A percentile compares a stretch with the other conserved stretches of the same genome.
phyloP scores from a whole-genome alignment of 2,329 filamentous ascomycete species.

The Colletotrichum euphorbiae region DNA sequence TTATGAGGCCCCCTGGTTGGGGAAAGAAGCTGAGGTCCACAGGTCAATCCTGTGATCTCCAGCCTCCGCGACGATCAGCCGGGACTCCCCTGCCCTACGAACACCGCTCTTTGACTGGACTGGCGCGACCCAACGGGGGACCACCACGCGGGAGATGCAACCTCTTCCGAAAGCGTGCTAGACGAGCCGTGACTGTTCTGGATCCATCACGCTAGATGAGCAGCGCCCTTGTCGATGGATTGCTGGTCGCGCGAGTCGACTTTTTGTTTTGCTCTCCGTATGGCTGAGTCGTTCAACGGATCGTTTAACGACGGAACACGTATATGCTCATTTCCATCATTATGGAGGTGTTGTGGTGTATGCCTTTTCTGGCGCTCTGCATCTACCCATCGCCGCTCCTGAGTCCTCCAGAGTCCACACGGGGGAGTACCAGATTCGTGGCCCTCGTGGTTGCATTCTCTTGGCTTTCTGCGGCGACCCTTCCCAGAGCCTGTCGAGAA shows the following conservation, averaged over 20 bases:
- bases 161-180: slow-evolving; percentile 25
- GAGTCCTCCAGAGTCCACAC: not conserved
- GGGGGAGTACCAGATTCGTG: slow-evolving; percentile 12
- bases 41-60: slow-evolving; percentile 42
- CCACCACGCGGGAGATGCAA: slow-evolving; percentile 37
- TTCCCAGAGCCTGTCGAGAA: slow-evolving; percentile 11
- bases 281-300: not conserved
- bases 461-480: slow-evolving; percentile 3
- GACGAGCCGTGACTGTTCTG: slow-evolving; percentile 28
- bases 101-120: slow-evolving; percentile 22
- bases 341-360: not conserved
- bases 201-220: slow-evolving; percentile 24
- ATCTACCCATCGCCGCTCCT: slow-evolving; percentile 3
- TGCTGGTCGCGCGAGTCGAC: not conserved
- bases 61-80: slow-evolving; percentile 42
- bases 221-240: slow-evolving; percentile 16
- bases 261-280: not conserved
- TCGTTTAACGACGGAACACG: not conserved
- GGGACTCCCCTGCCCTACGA: slow-evolving; percentile 34
- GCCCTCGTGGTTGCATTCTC: slow-evolving; percentile 8
- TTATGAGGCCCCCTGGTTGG: not conserved
- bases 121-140: slow-evolving; percentile 20
- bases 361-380: slow-evolving; percentile 1
- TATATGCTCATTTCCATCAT: not conserved
- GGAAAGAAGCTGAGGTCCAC: slow-evolving; percentile 35